Percentiles rank a stretch among this genome's conserved stretches.
These are phyloP conservation scores for Sphenostylis stenocarpa DNA, from an alignment of 306 rosid genomes.

Conservation along the genomic window DNA sequence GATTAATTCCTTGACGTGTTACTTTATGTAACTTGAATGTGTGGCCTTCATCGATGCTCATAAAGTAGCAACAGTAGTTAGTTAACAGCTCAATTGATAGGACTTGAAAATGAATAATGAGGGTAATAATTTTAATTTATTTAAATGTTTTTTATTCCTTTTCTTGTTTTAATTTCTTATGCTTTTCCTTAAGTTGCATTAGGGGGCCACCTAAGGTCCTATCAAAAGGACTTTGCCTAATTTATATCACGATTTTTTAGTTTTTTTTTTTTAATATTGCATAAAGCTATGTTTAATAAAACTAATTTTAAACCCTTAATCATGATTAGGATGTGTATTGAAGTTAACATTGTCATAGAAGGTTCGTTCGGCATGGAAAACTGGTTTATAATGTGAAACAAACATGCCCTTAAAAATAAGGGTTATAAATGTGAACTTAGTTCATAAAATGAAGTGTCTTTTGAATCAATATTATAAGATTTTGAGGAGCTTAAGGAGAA, in stretches of 20 bases:
- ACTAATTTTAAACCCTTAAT: no score
- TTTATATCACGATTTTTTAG: not conserved
- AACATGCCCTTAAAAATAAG: no score
- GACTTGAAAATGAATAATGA: not conserved
- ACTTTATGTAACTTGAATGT: not conserved
- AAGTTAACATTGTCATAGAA: no score
- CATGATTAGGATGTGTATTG: no score
- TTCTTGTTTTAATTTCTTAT: not conserved
- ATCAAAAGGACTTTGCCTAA: not conserved
- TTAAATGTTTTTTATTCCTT: not conserved
- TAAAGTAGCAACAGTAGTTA: not conserved
- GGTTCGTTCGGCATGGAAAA: no score
- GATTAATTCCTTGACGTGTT: constrained; percentile 13
- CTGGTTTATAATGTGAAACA: no score
- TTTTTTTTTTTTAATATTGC: no score
- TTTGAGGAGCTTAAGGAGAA: no score
- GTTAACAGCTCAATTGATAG: not conserved
- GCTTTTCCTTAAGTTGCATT: not conserved
- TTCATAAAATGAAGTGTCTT: no score
- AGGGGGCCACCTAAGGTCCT: not conserved
- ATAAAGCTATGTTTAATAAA: no score
- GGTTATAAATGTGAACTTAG: no score
- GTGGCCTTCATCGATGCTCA: not conserved
- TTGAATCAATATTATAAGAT: no score
- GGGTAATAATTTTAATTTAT: not conserved